Percentiles rank a stretch among this genome's conserved stretches.
These are phyloP conservation scores for Agastache rugosa DNA, from an alignment of 257 asterid genomes.

Conservation along the genomic window DNA sequence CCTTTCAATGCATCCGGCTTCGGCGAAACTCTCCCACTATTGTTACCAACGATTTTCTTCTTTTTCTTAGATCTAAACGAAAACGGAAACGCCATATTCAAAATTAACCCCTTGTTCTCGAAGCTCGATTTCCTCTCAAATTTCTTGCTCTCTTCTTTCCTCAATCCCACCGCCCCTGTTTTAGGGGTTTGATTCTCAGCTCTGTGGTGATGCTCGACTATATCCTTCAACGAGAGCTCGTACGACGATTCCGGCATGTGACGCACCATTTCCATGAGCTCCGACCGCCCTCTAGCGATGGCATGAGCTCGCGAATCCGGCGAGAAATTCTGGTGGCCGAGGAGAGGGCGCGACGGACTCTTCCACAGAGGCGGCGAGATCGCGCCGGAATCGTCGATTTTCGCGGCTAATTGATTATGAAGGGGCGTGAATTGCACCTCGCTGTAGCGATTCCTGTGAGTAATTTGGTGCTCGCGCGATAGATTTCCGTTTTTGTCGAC, in stretches of 20 bases:
- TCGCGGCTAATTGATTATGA: conserved; percentile 29
- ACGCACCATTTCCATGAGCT: conserved; percentile 89
- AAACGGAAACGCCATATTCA: conserved; percentile 71
- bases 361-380: conserved; percentile 67
- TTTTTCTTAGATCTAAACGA: conserved; percentile 51
- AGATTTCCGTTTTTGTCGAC: conserved; percentile 24
- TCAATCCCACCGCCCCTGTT: conserved; percentile 35
- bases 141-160: conserved; percentile 43
- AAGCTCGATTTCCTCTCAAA: conserved; percentile 41
- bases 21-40: conserved; percentile 49
- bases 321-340: conserved; percentile 38
- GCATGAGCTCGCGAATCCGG: conserved; percentile 66
- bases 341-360: conserved; percentile 50
- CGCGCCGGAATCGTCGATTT: conserved; percentile 47
- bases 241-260: conserved; percentile 79
- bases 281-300: conserved; percentile 78
- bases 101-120: conserved; percentile 58
- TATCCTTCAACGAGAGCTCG: conserved; percentile 73
- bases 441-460: conserved; percentile 13
- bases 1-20: conserved; percentile 49
- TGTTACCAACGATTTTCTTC: conserved; percentile 20
- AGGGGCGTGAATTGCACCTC: conserved; percentile 44
- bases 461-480: conserved; percentile 18
- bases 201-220: conserved; percentile 58
- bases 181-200: conserved; percentile 25